phyloP scores from a whole-genome alignment of 1,139 yeast species.

The Debaryomyces coudertii region DNA sequence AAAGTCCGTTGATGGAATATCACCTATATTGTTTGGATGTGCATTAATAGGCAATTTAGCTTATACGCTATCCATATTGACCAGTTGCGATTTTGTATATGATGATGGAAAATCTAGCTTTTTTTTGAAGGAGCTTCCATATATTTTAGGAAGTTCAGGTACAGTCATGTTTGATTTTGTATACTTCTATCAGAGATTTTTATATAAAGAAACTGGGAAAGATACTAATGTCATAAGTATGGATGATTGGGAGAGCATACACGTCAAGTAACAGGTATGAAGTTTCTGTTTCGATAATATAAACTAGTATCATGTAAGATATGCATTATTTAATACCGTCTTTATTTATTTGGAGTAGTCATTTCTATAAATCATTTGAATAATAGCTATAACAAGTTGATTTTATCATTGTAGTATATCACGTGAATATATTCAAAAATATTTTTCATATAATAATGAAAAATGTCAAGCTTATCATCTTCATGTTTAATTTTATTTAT shows the following conservation, averaged over 20 bases:
- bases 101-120: slow-evolving; percentile 47
- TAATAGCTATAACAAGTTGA: not conserved
- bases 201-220: slow-evolving; percentile 35
- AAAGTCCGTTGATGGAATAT: slow-evolving; percentile 82
- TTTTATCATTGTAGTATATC: not conserved
- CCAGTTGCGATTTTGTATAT: slow-evolving; percentile 46
- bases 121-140: slow-evolving; percentile 73
- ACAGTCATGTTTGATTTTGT: slow-evolving; percentile 76
- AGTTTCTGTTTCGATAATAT: not conserved
- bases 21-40: slow-evolving; percentile 75
- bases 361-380: not conserved
- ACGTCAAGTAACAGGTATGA: not conserved
- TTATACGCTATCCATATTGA: slow-evolving; percentile 73
- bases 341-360: not conserved
- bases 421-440: slow-evolving; percentile 8
- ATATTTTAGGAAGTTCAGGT: slow-evolving; percentile 83
- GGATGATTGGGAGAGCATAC: slow-evolving; percentile 26
- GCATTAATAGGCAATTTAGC: slow-evolving; percentile 82
- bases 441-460: slow-evolving; percentile 1
- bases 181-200: slow-evolving; percentile 67
- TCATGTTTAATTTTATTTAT: not conserved
- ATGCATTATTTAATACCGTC: not conserved
- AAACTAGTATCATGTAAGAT: not conserved
- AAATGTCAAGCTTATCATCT: not conserved
- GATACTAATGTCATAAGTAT: slow-evolving; percentile 31